These are phyloP conservation scores for Mesembryanthemum crystallinum DNA, from an alignment of 148 eudicot species.

Conservation along the genomic window DNA sequence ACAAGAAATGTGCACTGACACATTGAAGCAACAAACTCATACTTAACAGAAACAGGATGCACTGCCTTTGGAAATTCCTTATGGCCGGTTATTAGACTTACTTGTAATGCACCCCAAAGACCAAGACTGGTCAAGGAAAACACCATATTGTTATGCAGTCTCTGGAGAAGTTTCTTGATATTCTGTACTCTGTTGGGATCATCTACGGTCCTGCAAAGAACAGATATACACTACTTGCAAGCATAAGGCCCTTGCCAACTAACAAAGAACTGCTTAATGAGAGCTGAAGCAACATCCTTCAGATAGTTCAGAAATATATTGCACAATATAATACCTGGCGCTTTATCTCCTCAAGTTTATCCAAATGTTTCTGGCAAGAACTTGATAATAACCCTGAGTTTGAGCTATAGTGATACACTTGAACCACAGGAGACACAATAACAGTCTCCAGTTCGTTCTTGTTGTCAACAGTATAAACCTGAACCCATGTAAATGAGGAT, in stretches of 20 bases:
- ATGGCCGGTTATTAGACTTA: conserved; percentile 28
- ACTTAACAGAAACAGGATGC: neutral
- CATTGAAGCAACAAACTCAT: neutral
- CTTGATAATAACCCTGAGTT: conserved; percentile 29
- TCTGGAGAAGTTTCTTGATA: conserved; percentile 60
- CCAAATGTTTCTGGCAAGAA: conserved; percentile 25
- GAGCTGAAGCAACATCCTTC: conserved; percentile 11
- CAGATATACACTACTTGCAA: conserved; percentile 54
- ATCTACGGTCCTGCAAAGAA: conserved; percentile 37
- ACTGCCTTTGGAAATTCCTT: neutral
- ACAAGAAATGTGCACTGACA: neutral
- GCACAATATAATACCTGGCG: conserved; percentile 48
- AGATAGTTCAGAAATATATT: conserved; percentile 15
- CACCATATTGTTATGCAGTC: conserved; percentile 49
- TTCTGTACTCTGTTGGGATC: conserved; percentile 41
- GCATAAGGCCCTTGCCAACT: conserved; percentile 26
- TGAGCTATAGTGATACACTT: conserved; percentile 54
- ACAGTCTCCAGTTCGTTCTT: conserved; percentile 68
- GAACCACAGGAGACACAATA: conserved; percentile 68
- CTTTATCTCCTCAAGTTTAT: conserved; percentile 63
- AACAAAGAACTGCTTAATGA: conserved; percentile 8
- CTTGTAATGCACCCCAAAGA: conserved; percentile 78
- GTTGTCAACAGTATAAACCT: conserved; percentile 80
- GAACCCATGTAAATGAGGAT: conserved; percentile 11
- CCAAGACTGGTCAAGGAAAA: conserved; percentile 78